Percentiles rank a stretch among this genome's conserved stretches.
These are phyloP conservation scores for Neocucurbitaria cava DNA, from an alignment of 2,329 filamentous ascomycete genomes.

Conservation along the genomic window DNA sequence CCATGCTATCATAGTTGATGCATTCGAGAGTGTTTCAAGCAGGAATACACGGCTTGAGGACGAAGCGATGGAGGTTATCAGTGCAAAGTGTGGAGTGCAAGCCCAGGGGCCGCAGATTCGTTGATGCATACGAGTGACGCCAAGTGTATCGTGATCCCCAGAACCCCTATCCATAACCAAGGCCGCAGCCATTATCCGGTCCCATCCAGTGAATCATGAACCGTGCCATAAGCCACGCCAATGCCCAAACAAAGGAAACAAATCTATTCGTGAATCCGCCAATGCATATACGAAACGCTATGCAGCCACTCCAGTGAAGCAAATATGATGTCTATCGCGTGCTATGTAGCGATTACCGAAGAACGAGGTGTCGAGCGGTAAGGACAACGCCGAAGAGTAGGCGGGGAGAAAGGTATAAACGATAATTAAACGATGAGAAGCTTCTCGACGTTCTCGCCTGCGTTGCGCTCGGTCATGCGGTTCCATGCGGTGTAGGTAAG, in stretches of 20 bases:
- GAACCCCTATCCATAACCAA: background rate
- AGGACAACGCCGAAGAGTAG: background rate
- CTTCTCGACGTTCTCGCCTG: constrained; percentile 40
- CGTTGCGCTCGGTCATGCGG: constrained; percentile 35
- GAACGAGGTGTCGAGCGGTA: background rate
- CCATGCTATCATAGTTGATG: too few species aligned
- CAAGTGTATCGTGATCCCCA: background rate
- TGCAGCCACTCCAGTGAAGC: background rate
- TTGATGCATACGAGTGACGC: background rate
- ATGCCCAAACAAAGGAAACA: background rate
- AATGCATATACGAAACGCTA: constrained; percentile 6
- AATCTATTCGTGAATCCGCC: constrained; percentile 5
- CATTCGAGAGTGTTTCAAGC: too few species aligned
- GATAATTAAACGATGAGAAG: constrained; percentile 26
- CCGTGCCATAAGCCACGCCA: background rate
- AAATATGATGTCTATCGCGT: constrained; percentile 4
- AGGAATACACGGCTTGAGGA: too few species aligned
- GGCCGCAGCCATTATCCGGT: constrained; percentile 1
- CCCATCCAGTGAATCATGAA: background rate
- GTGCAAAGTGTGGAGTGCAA: background rate
- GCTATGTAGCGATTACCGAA: background rate
- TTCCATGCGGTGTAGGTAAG: constrained; percentile 38
- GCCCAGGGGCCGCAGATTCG: background rate
- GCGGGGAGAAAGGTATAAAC: background rate
- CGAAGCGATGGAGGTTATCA: background rate